A percentile compares a stretch with the other conserved stretches of the same genome.
These are phyloP conservation scores for Jamesozyma jinghongensis DNA, from an alignment of 805 yeast genomes.

Conservation along the genomic window DNA sequence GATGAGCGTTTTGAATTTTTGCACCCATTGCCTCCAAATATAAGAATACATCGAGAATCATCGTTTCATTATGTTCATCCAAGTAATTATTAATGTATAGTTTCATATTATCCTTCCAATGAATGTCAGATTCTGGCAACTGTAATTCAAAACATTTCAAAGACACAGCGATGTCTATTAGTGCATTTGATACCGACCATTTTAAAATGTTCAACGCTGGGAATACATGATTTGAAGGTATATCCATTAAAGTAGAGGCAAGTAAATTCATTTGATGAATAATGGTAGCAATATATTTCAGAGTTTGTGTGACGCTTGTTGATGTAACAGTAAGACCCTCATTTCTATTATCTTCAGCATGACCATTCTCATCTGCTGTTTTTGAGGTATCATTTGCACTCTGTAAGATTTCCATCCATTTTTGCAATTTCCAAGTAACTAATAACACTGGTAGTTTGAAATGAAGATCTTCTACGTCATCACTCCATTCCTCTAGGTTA, in stretches of 20 bases:
- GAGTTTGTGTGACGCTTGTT: slow-evolving; percentile 4
- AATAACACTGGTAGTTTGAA: slow-evolving; percentile 21
- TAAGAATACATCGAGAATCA: slow-evolving; percentile 16
- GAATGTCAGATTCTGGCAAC: slow-evolving; percentile 16
- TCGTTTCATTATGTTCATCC: slow-evolving; percentile 6
- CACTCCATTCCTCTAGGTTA: slow-evolving; percentile 5
- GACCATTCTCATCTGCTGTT: neutral
- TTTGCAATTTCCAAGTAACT: slow-evolving; percentile 24
- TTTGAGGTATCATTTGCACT: slow-evolving; percentile 2
- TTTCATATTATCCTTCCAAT: slow-evolving; percentile 14
- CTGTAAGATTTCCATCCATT: slow-evolving; percentile 22
- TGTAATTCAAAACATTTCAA: slow-evolving; percentile 24
- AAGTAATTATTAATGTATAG: slow-evolving; percentile 12
- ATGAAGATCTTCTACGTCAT: slow-evolving; percentile 12
- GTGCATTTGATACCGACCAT: slow-evolving; percentile 14
- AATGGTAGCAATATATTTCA: slow-evolving; percentile 9
- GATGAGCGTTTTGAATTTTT: slow-evolving; percentile 10
- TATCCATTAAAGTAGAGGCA: slow-evolving; percentile 5
- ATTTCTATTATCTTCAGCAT: neutral
- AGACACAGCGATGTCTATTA: slow-evolving; percentile 21
- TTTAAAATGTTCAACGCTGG: slow-evolving; percentile 6
- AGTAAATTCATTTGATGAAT: slow-evolving; percentile 12
- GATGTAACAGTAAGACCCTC: neutral
- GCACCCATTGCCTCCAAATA: slow-evolving; percentile 23
- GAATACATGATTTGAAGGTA: neutral